A percentile compares a stretch with the other conserved stretches of the same genome.
These are phyloP conservation scores for Solanum ahanhuiri DNA, from an alignment of 257 asterid species.

Conservation along the genomic window DNA sequence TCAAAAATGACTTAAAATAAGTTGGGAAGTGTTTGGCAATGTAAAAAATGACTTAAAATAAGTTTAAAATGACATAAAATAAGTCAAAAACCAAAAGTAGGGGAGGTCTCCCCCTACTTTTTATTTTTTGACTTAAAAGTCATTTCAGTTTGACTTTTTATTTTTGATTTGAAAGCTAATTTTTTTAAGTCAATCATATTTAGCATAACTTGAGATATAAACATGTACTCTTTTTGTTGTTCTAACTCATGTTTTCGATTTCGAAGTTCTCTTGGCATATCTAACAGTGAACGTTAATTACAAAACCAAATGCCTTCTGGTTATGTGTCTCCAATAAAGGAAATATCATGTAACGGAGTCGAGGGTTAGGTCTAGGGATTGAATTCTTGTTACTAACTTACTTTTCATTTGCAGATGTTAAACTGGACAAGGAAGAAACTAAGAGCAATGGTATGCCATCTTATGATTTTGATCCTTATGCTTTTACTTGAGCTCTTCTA, in stretches of 20 bases:
- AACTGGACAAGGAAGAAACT: slow-evolving; percentile 60
- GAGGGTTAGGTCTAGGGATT: not conserved
- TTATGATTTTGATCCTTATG: not conserved
- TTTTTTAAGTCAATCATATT: not conserved
- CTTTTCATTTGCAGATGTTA: slow-evolving; percentile 32
- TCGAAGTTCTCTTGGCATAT: not conserved
- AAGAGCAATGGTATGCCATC: slow-evolving; percentile 38
- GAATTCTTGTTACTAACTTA: not conserved
- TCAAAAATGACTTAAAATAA: no score
- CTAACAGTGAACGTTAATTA: not conserved
- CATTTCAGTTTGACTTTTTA: no score
- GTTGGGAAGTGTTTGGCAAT: no score
- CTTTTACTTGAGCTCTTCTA: not conserved
- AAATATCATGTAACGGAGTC: not conserved
- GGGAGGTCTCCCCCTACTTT: no score
- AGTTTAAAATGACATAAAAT: no score
- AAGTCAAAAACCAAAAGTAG: no score
- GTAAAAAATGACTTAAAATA: no score
- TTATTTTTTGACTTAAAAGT: no score
- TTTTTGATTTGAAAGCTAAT: no score
- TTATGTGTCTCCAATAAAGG: not conserved
- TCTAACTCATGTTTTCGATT: not conserved
- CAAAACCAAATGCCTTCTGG: not conserved
- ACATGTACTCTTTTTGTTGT: not conserved
- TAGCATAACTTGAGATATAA: not conserved